Percentiles rank a stretch among this genome's conserved stretches.
Conservation (phyloP, 441 rosid species). For the Breynia disticha region DNA sequence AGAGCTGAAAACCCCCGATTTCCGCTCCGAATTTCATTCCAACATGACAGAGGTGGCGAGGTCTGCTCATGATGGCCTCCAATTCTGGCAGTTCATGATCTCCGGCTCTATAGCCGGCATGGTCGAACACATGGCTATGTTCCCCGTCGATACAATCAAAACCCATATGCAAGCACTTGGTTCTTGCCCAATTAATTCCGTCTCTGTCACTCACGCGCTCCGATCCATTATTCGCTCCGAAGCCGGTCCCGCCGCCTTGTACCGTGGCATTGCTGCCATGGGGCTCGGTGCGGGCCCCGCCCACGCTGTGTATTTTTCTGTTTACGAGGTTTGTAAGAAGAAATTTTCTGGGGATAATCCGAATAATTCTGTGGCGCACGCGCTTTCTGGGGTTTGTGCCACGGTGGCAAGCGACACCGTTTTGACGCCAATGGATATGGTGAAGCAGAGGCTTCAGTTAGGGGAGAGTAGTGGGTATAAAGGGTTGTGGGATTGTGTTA, state of each 20-base stretch:
- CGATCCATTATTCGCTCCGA: slow-evolving; percentile 50
- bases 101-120: slow-evolving; percentile 86
- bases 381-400: slow-evolving; percentile 63
- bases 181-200: slow-evolving; percentile 46
- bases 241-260: slow-evolving; percentile 55
- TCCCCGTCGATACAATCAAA: slow-evolving; percentile 78
- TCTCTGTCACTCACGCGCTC: slow-evolving; percentile 51
- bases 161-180: slow-evolving; percentile 75
- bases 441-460: slow-evolving; percentile 80
- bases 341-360: slow-evolving; percentile 50
- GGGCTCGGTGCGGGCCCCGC: slow-evolving; percentile 94
- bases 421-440: slow-evolving; percentile 90
- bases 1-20: no score
- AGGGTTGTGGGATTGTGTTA: slow-evolving; percentile 64
- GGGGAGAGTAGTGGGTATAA: slow-evolving; percentile 42
- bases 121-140: slow-evolving; percentile 93
- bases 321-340: slow-evolving; percentile 63
- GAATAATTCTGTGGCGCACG: slow-evolving; percentile 58
- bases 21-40: no score
- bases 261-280: slow-evolving; percentile 89
- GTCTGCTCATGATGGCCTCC: slow-evolving; percentile 58
- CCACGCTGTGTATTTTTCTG: slow-evolving; percentile 79
- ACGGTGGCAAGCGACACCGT: slow-evolving; percentile 80
- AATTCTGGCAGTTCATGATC: slow-evolving; percentile 82
- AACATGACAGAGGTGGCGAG: no score